These are phyloP conservation scores for Cadophora luteo-olivacea DNA, from an alignment of 2,329 filamentous ascomycete species.

Conservation along the genomic window DNA sequence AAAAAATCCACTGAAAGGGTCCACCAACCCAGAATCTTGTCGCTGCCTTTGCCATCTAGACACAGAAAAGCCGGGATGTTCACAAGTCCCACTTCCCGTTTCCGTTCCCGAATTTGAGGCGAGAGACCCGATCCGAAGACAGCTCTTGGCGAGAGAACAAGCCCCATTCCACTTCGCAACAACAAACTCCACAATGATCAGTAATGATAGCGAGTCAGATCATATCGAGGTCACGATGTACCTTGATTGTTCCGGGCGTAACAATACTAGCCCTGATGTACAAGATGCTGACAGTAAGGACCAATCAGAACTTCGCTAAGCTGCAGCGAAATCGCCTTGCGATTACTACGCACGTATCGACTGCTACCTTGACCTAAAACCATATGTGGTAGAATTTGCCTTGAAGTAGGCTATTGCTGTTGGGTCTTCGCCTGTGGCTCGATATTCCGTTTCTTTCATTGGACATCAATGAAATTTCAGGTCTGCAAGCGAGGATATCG, in stretches of 20 bases:
- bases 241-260: neutral
- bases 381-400: neutral
- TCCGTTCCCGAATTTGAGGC: neutral
- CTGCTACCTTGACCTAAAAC: too few relatives aligned
- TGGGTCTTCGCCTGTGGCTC: neutral
- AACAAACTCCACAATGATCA: neutral
- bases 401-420: conserved; percentile 4
- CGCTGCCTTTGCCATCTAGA: too few relatives aligned
- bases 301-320: neutral
- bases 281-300: neutral
- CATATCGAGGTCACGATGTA: neutral
- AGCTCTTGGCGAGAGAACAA: neutral
- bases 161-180: neutral
- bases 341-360: neutral
- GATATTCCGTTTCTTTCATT: neutral
- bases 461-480: neutral
- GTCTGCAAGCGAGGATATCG: neutral
- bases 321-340: neutral
- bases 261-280: neutral
- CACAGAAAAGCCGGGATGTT: neutral
- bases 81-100: neutral
- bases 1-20: neutral
- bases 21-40: too few relatives aligned
- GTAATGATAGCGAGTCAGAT: too few relatives aligned
- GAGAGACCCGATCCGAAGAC: neutral